Percentiles rank a stretch among this genome's conserved stretches.
Evolutionary conservation across 1,284 basidiomycete genomes (phyloP).

Genomic region (Trichosporon coremiiforme): DNA sequence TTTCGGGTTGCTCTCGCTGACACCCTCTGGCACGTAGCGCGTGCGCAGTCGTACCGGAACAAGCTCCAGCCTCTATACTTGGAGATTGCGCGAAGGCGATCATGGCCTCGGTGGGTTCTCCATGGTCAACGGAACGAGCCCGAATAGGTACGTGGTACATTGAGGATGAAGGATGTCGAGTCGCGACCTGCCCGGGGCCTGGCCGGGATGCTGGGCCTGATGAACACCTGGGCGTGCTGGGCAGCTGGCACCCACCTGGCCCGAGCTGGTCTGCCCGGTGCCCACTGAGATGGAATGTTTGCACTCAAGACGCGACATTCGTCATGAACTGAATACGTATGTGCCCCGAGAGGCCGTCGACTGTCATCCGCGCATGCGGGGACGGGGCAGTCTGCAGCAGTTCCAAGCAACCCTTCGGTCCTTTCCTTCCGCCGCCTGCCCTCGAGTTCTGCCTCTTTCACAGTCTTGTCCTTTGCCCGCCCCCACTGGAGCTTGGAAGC

Average conservation of each 20-base stretch:
- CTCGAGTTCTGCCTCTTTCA: no score
- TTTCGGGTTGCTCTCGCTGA: not conserved
- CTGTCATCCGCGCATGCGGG: no score
- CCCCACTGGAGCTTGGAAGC: constrained; percentile 5
- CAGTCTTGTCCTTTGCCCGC: not conserved
- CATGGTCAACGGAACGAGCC: not conserved
- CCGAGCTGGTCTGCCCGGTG: not conserved
- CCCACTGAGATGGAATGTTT: not conserved
- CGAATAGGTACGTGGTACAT: not conserved
- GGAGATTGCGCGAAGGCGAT: not conserved
- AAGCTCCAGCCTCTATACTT: not conserved
- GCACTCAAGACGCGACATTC: not conserved
- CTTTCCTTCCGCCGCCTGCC: not conserved
- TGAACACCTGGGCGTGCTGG: not conserved
- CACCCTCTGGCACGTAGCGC: not conserved
- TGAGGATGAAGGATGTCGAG: not conserved
- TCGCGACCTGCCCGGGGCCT: constrained; percentile 9
- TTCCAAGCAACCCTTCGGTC: not conserved
- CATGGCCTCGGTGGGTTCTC: not conserved
- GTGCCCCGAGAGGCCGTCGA: no score
- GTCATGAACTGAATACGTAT: constrained; percentile 6
- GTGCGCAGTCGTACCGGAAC: not conserved
- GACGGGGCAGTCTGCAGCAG: no score
- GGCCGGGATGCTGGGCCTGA: not conserved
- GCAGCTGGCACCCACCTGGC: not conserved